These are phyloP conservation scores for Paraleonurus japonicus DNA, from an alignment of 257 asterid genomes.

Conservation along the genomic window DNA sequence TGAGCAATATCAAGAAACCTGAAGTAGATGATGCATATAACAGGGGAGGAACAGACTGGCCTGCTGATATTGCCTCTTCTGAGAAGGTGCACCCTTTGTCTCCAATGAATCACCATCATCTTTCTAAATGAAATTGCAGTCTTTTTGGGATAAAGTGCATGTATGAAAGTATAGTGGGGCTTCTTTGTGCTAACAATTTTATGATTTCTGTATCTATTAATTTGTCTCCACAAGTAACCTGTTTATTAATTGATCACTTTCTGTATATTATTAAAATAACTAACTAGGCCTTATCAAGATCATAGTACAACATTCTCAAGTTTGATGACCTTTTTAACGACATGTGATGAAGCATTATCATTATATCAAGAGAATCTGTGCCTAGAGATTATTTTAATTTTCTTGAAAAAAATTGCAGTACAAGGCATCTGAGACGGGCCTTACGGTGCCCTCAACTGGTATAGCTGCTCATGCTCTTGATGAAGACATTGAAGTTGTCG, in stretches of 20 bases:
- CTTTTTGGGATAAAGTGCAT: neutral
- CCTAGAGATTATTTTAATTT: neutral
- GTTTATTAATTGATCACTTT: neutral
- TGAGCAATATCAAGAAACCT: slow-evolving; percentile 36
- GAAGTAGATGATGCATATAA: slow-evolving; percentile 37
- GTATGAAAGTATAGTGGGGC: neutral
- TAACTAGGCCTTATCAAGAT: neutral
- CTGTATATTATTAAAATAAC: neutral
- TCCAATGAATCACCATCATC: neutral
- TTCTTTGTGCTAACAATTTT: neutral
- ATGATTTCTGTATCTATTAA: neutral
- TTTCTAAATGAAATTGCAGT: neutral
- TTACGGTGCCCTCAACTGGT: slow-evolving; percentile 64
- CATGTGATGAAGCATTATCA: neutral
- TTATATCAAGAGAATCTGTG: too few species aligned
- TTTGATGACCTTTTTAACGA: too few species aligned
- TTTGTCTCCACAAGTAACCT: neutral
- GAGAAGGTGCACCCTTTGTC: slow-evolving; percentile 48
- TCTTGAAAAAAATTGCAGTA: slow-evolving; percentile 40
- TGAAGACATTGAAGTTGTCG: slow-evolving; percentile 66
- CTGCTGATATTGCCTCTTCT: slow-evolving; percentile 35
- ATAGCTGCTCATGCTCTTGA: slow-evolving; percentile 82
- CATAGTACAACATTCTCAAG: too few species aligned
- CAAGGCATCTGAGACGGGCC: slow-evolving; percentile 45
- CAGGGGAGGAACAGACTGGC: slow-evolving; percentile 34